Evolutionary conservation across 176 grass and related monocot species (phyloP).

Genomic region (Carex myosuroides): DNA sequence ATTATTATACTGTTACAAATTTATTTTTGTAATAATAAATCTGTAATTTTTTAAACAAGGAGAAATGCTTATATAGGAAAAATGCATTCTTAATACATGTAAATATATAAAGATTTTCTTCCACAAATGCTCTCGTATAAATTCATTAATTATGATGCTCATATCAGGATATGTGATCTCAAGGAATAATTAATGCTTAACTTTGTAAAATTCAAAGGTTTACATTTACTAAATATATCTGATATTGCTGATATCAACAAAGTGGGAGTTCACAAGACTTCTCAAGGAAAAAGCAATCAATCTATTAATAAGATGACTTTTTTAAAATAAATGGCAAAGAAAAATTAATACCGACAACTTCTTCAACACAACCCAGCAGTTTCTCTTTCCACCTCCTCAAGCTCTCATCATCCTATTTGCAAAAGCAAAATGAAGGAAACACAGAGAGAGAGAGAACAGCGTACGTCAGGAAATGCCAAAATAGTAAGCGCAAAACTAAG

Average conservation of each 20-base stretch:
- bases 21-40: background rate
- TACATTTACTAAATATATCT: background rate
- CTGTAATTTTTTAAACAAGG: background rate
- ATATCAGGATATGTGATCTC: background rate
- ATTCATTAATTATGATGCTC: background rate
- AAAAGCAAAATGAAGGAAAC: background rate
- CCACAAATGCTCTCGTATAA: background rate
- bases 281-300: background rate
- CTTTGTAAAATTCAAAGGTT: background rate
- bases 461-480: background rate
- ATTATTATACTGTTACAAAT: background rate
- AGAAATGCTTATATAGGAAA: background rate
- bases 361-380: conserved; percentile 36
- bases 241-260: background rate
- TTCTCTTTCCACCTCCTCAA: conserved; percentile 48
- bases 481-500: background rate
- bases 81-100: background rate
- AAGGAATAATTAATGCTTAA: background rate
- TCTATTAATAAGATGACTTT: background rate
- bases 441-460: background rate
- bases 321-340: background rate
- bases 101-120: background rate
- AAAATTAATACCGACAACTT: background rate
- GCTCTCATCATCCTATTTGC: conserved; percentile 40
- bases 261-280: background rate